Evolutionary conservation across 2,329 filamentous ascomycete species (phyloP).

Genomic region (Paraconiothyrium sp.): DNA sequence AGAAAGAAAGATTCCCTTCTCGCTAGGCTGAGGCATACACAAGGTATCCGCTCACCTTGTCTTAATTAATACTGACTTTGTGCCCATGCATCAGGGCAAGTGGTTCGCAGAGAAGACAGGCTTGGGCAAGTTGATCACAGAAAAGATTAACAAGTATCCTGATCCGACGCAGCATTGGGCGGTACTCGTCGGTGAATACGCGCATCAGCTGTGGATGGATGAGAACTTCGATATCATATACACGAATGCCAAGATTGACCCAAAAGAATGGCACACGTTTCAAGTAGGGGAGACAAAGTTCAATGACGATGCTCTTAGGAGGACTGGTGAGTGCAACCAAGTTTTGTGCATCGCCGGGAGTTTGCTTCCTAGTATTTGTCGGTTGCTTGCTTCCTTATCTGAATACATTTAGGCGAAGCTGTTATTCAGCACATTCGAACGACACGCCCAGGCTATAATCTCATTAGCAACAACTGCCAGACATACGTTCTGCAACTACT

Average conservation of each 20-base stretch:
- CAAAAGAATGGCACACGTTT: conserved; percentile 25
- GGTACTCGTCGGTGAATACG: conserved; percentile 65
- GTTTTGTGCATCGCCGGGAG: background rate
- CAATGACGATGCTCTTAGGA: conserved; percentile 24
- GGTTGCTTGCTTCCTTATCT: background rate
- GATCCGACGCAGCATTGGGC: conserved; percentile 71
- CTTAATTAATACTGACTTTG: no score
- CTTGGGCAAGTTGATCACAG: conserved; percentile 65
- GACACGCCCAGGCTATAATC: conserved; percentile 62
- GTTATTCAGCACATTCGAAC: conserved; percentile 63
- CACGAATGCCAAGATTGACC: conserved; percentile 54
- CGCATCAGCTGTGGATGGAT: conserved; percentile 70
- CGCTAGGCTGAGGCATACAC: no score
- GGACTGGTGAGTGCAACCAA: conserved; percentile 17
- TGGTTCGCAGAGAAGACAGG: conserved; percentile 68
- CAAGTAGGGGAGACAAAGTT: conserved; percentile 22
- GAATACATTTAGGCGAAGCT: conserved; percentile 56
- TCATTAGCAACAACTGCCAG: conserved; percentile 70
- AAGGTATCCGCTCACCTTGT: no score
- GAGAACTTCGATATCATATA: conserved; percentile 67
- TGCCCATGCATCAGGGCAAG: conserved; percentile 51
- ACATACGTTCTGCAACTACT: conserved; percentile 64
- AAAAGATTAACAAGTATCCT: conserved; percentile 64
- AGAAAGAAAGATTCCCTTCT: no score
- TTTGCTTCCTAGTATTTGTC: background rate